Percentiles rank a stretch among this genome's conserved stretches.
Evolutionary conservation across 2,329 filamentous ascomycete genomes (phyloP).

Genomic region (Nannizziopsis barbatae): DNA sequence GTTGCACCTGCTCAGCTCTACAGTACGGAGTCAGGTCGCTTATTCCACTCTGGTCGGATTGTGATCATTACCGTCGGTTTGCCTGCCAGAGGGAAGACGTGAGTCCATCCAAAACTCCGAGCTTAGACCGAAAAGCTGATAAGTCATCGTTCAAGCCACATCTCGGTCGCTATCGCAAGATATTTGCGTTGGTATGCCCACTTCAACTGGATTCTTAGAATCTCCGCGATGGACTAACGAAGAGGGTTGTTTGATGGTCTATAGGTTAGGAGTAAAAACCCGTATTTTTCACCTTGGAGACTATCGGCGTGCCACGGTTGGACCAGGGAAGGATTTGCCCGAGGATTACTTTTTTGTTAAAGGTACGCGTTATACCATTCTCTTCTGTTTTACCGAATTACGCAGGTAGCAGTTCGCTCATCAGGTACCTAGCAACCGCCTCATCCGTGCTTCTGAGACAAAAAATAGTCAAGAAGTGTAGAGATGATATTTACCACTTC

Average conservation of each 20-base stretch:
- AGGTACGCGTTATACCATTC: conserved; percentile 32
- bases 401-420: conserved; percentile 16
- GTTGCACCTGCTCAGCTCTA: conserved; percentile 94
- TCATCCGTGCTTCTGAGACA: conserved; percentile 86
- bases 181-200: conserved; percentile 70
- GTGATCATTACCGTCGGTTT: conserved; percentile 95
- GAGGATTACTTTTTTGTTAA: conserved; percentile 98
- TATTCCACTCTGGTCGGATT: conserved; percentile 95
- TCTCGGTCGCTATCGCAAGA: conserved; percentile 85
- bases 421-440: conserved; percentile 50
- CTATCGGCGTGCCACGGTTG: conserved; percentile 84
- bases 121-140: conserved; percentile 9
- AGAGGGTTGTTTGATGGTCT: conserved; percentile 15
- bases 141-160: conserved; percentile 50
- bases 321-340: conserved; percentile 70
- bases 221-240: conserved; percentile 2
- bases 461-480: conserved; percentile 94
- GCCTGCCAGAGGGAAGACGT: conserved; percentile 91
- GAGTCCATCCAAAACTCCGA: conserved; percentile 27
- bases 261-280: conserved; percentile 88
- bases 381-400: neutral
- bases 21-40: conserved; percentile 90
- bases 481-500: conserved; percentile 94
- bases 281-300: conserved; percentile 95
- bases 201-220: neutral